A percentile compares a stretch with the other conserved stretches of the same genome.
phyloP scores from a whole-genome alignment of 1,284 basidiomycete genomes.

The Ganoderma multipileum region DNA sequence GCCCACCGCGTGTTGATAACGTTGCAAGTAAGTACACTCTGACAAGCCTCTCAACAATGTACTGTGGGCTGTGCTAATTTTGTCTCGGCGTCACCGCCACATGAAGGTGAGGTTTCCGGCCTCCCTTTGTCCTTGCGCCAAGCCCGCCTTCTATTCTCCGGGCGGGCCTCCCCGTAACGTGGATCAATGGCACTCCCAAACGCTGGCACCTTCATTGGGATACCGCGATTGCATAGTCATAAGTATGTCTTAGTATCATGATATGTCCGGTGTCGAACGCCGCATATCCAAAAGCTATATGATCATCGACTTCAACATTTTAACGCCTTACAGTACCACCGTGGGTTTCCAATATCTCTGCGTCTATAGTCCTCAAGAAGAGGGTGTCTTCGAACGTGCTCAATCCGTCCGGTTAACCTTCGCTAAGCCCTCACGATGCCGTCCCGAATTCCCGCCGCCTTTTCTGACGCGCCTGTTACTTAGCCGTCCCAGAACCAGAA shows the following conservation, averaged over 20 bases:
- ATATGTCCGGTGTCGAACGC: not conserved
- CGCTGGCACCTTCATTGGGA: not conserved
- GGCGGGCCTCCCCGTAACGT: not conserved
- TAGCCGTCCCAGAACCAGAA: not conserved
- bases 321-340: not conserved
- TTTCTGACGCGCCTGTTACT: slow-evolving; percentile 3
- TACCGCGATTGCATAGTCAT: not conserved
- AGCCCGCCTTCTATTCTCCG: not conserved
- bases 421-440: not conserved
- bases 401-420: not conserved
- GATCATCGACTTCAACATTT: not conserved
- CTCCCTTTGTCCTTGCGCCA: not conserved
- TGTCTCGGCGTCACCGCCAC: not conserved
- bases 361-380: not conserved
- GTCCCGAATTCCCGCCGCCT: not conserved
- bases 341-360: not conserved
- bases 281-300: not conserved
- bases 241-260: not conserved
- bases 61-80: not conserved
- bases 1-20: not conserved
- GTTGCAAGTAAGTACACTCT: not conserved
- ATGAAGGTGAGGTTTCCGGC: not conserved
- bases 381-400: not conserved
- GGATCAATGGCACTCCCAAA: not conserved
- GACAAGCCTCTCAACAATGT: not conserved